Conservation (phyloP, 2,329 filamentous ascomycete species). For the Colletotrichum salicis region DNA sequence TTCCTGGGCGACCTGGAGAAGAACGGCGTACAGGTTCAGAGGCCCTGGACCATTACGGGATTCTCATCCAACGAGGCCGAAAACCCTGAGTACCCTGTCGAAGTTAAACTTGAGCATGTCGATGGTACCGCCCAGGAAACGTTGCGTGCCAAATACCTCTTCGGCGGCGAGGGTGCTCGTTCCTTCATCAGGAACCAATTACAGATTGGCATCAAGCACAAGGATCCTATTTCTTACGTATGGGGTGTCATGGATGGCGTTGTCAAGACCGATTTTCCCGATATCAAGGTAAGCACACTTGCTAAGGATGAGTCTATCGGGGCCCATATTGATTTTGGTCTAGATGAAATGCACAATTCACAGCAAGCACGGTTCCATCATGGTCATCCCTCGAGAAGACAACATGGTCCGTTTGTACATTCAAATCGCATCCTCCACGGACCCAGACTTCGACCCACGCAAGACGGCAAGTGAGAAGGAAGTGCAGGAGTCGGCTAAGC, state of each 20-base stretch:
- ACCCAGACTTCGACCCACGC: constrained; percentile 69
- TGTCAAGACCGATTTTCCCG: constrained; percentile 78
- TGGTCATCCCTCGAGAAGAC: constrained; percentile 78
- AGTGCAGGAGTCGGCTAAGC: constrained; percentile 73
- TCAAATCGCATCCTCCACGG: constrained; percentile 71
- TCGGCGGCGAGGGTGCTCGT: constrained; percentile 76
- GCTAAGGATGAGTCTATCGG: not conserved
- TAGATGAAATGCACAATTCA: constrained; percentile 82
- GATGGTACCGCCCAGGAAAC: constrained; percentile 78
- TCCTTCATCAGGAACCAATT: constrained; percentile 73
- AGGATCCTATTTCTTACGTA: constrained; percentile 76
- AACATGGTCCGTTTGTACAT: constrained; percentile 75
- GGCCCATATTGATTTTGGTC: not conserved
- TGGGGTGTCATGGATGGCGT: constrained; percentile 84
- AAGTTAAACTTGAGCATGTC: constrained; percentile 80
- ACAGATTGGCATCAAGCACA: constrained; percentile 76
- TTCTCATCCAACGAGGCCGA: constrained; percentile 68
- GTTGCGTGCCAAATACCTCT: constrained; percentile 74
- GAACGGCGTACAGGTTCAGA: constrained; percentile 69
- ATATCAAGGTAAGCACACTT: constrained; percentile 69
- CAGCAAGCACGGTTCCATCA: constrained; percentile 78
- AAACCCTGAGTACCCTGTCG: constrained; percentile 78
- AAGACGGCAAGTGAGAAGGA: constrained; percentile 71
- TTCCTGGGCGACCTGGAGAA: constrained; percentile 74
- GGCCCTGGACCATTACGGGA: constrained; percentile 72